Evolutionary conservation across 2,329 filamentous ascomycete species (phyloP), one percentile per base, ranked within the genome.

Genomic region (Penicillium sp.): DNA sequence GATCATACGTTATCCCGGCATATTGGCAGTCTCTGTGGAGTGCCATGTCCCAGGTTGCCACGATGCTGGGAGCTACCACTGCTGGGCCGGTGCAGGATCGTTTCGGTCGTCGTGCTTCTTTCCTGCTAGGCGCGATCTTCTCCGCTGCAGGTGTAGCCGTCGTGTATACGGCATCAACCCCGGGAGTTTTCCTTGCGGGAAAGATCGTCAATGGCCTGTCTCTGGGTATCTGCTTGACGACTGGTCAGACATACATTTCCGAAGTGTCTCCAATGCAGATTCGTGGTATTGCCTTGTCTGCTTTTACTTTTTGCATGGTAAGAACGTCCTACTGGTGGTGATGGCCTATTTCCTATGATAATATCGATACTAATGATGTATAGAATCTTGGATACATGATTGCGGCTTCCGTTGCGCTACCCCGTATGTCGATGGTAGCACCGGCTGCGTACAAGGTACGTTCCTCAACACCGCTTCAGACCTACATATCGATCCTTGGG

Each of bases 381-480:
- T 35, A 59, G 57, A 59, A 59, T 13, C 49, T 59, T 40, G 57
- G 57, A 15, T 59, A 59, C 28, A 59, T 59, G 57, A 59, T 59
- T 40, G 57, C 57, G 26, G 57, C 57, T n/a, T 59, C 57, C 5
- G 50, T 59, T 22, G 57, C 57, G n/a, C 24, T 59, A 15, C 57
- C 57, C 44, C 57, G 57, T 6, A 59, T 59, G 57, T 59, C 50
- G 24, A 59, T 59, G 40, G 19, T 38, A 3, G 30, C 50, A 13
- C 12, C 26, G 10, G 22, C 44, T 47, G 49, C 57, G 22, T 59
- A 59, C 35, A 54, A 51, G 30, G 57, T 59, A 47, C 35, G 57
- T 12, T 17, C 49, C 30, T n/a, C 28, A 13, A 26, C 7, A 28
- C 8, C 1, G 12, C 10, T 7, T 7, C 12, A 10, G 8, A 28